Percentiles rank a stretch among this genome's conserved stretches.
Conservation (phyloP, 139 green algal species). For the Chlorella sp. region DNA sequence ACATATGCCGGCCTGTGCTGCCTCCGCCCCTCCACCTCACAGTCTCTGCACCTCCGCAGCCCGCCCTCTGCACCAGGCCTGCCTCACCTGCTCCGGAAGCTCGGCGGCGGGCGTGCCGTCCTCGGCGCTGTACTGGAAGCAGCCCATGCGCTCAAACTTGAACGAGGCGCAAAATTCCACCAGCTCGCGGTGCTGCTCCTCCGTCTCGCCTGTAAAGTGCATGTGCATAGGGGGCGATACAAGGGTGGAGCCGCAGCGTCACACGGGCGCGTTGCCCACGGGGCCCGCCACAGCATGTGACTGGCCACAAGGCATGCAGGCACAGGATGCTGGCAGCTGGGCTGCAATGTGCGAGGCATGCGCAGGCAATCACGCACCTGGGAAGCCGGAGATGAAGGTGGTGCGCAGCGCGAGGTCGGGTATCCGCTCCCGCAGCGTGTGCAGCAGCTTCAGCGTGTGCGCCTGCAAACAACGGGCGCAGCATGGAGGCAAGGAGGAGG, state of each 20-base stretch:
- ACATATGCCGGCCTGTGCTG: too few species aligned
- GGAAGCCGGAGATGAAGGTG: constrained; percentile 92
- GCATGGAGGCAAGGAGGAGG: too few species aligned
- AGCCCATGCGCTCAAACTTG: constrained; percentile 86
- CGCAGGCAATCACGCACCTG: constrained; percentile 38
- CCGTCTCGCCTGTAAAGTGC: constrained; percentile 63
- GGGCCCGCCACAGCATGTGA: too few species aligned
- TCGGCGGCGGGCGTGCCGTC: constrained; percentile 88
- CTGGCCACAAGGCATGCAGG: too few species aligned
- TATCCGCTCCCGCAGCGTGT: constrained; percentile 78
- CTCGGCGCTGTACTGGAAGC: constrained; percentile 87
- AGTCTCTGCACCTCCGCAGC: too few species aligned
- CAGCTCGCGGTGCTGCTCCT: constrained; percentile 80
- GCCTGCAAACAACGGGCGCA: too few species aligned
- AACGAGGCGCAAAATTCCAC: constrained; percentile 73
- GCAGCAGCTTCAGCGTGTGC: constrained; percentile 76
- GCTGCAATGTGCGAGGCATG: too few species aligned
- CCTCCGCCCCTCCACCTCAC: too few species aligned
- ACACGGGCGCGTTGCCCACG: too few species aligned
- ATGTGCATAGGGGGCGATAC: not conserved
- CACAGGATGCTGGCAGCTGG: not conserved
- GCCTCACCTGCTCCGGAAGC: constrained; percentile 68
- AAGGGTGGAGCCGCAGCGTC: not conserved
- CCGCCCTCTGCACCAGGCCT: too few species aligned
- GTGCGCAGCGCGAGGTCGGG: constrained; percentile 85